phyloP scores from a whole-genome alignment of 306 rosid genomes.

The Medicago lupulina region DNA sequence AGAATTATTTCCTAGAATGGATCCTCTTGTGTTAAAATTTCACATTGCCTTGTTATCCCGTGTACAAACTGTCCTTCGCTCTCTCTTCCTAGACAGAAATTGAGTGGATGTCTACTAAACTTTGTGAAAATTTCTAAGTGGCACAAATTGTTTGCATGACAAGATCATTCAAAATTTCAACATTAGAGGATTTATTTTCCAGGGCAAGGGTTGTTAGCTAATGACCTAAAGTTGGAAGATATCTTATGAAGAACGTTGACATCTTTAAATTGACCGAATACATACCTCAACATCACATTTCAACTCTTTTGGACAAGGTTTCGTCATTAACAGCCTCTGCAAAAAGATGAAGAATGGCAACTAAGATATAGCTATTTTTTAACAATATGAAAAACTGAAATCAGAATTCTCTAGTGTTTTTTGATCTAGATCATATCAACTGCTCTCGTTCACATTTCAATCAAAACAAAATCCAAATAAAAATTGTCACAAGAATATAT shows the following conservation, averaged over 20 bases:
- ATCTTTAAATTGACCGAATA: slow-evolving; percentile 25
- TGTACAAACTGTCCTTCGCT: neutral
- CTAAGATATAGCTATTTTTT: neutral
- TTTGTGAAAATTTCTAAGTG: neutral
- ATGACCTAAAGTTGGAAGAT: neutral
- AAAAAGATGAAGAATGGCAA: slow-evolving; percentile 23
- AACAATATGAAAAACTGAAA: slow-evolving; percentile 23
- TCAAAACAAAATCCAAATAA: neutral
- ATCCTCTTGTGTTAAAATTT: slow-evolving; percentile 13
- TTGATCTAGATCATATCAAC: neutral
- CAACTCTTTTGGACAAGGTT: slow-evolving; percentile 96
- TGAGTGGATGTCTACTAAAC: neutral
- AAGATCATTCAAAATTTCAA: too few species aligned
- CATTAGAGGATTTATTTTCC: neutral
- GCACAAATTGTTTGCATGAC: neutral
- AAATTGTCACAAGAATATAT: slow-evolving; percentile 5
- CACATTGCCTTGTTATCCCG: neutral
- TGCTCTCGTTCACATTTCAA: neutral
- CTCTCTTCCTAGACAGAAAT: neutral
- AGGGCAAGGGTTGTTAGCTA: slow-evolving; percentile 12
- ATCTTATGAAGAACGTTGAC: neutral
- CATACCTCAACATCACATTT: slow-evolving; percentile 96
- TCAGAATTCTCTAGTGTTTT: neutral
- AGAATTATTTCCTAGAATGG: neutral
- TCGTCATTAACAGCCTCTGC: slow-evolving; percentile 95